Percentiles rank a stretch among this genome's conserved stretches.
Conservation (phyloP, 2,329 filamentous ascomycete genomes). For the Pezicula neosporulosa region DNA sequence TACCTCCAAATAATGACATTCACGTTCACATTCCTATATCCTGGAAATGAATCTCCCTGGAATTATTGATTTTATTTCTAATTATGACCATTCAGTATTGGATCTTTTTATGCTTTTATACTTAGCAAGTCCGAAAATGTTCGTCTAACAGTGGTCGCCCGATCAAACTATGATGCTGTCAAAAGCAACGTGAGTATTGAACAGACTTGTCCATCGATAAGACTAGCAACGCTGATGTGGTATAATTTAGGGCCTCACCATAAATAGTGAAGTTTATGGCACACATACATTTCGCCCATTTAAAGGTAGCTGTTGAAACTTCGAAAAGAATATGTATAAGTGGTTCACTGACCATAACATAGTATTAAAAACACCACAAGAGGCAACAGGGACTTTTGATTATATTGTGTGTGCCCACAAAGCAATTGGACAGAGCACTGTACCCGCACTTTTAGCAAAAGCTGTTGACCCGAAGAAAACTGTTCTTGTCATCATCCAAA, state of each 20-base stretch:
- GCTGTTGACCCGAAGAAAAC: constrained; percentile 38
- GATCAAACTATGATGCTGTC: constrained; percentile 57
- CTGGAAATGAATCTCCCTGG: too few relatives aligned
- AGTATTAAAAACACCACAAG: constrained; percentile 43
- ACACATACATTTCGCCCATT: constrained; percentile 47
- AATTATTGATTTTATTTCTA: too few relatives aligned
- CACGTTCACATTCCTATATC: too few relatives aligned
- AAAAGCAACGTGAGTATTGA: constrained; percentile 39
- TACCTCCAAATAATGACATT: too few relatives aligned
- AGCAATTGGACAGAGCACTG: constrained; percentile 39
- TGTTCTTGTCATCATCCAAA: constrained; percentile 57
- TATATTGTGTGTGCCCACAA: constrained; percentile 56
- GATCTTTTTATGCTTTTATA: constrained; percentile 55
- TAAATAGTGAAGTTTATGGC: constrained; percentile 53
- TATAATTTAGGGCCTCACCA: constrained; percentile 35
- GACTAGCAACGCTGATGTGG: constrained; percentile 4
- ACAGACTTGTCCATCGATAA: constrained; percentile 31
- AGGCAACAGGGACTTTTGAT: constrained; percentile 46
- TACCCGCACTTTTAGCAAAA: constrained; percentile 31
- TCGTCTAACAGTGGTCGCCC: constrained; percentile 55
- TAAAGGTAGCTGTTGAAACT: constrained; percentile 28
- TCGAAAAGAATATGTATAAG: not conserved
- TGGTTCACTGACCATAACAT: constrained; percentile 3
- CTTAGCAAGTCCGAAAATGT: constrained; percentile 39
- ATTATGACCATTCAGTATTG: constrained; percentile 37